A percentile compares a stretch with the other conserved stretches of the same genome.
These are phyloP conservation scores for Bonia amplexicaulis DNA, from an alignment of 176 grass and related monocot species.

Conservation along the genomic window DNA sequence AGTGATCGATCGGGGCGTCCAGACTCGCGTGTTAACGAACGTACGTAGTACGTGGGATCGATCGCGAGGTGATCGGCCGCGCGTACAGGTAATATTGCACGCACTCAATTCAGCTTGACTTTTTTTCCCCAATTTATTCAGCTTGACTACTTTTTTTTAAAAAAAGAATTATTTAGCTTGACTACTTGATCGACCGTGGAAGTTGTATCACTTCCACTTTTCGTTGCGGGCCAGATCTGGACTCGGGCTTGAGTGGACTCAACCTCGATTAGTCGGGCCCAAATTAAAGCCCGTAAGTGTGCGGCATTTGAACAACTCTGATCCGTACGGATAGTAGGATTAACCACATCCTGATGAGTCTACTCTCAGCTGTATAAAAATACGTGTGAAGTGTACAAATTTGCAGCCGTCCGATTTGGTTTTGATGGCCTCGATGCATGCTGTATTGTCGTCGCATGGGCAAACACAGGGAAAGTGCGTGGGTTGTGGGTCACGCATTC, in stretches of 20 bases:
- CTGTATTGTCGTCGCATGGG: neutral
- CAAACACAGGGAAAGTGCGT: neutral
- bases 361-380: neutral
- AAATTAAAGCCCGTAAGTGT: neutral
- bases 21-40: neutral
- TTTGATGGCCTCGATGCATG: neutral
- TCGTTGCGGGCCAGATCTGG: neutral
- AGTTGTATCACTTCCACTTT: neutral
- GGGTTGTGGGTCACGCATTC: neutral
- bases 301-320: neutral
- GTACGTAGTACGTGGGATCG: neutral
- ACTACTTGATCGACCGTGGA: neutral
- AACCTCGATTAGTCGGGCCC: neutral
- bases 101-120: neutral
- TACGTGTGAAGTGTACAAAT: neutral
- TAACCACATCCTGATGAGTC: neutral
- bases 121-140: too few species aligned
- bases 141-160: too few species aligned
- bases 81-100: neutral
- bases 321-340: neutral
- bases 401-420: slow-evolving; percentile 3
- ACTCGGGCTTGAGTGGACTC: neutral
- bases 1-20: neutral
- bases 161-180: too few species aligned
- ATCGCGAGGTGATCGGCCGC: neutral